Evolutionary conservation across 177 flowering plant genomes (phyloP).

Genomic region (Telopea speciosissima): DNA sequence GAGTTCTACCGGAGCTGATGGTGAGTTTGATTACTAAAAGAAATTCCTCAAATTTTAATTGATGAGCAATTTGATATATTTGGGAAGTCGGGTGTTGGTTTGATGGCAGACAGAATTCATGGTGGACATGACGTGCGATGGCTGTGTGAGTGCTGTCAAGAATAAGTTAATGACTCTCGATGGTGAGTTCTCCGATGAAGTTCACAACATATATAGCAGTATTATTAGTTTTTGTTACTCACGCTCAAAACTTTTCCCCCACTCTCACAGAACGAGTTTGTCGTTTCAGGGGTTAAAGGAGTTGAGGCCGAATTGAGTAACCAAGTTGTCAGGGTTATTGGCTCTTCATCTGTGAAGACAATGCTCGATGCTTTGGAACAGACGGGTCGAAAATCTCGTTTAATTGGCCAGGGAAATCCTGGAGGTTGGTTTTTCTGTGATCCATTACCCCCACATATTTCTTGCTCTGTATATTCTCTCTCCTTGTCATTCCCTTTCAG

Average conservation of each 20-base stretch:
- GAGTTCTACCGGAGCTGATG: constrained; percentile 57
- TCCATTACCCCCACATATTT: not conserved
- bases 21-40: constrained; percentile 33
- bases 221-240: not conserved
- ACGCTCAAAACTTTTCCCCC: not conserved
- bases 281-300: constrained; percentile 61
- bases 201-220: not conserved
- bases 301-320: constrained; percentile 77
- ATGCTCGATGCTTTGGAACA: constrained; percentile 83
- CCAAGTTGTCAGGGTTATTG: constrained; percentile 85
- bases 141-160: constrained; percentile 84
- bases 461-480: not conserved
- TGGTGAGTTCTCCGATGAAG: constrained; percentile 33
- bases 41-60: not conserved
- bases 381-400: constrained; percentile 77
- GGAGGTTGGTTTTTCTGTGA: constrained; percentile 19
- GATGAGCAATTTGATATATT: not conserved
- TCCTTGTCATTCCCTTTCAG: not conserved
- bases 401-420: constrained; percentile 67
- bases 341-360: constrained; percentile 63
- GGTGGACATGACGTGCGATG: constrained; percentile 96
- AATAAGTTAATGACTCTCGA: constrained; percentile 53
- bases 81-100: constrained; percentile 16
- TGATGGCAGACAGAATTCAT: constrained; percentile 73
- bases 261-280: not conserved